Base-by-base conservation (phyloP, 2,329 filamentous ascomycete species). In the Neocatenulostroma microsporum region DNA sequence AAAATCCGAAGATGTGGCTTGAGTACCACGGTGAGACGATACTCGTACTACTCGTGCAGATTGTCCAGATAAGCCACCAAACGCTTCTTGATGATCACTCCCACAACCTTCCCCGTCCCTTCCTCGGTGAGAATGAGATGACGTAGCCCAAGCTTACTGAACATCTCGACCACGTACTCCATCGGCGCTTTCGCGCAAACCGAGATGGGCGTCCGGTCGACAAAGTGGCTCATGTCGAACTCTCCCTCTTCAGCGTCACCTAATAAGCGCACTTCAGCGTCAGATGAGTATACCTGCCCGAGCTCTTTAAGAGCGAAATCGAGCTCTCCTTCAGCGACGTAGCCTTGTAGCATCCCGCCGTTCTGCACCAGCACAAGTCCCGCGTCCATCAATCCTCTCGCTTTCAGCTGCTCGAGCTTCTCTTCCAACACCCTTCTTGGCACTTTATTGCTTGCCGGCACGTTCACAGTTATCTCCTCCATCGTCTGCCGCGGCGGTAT, bases 131-230 rank as follows among this genome's bases (percentile, higher is more conserved):
- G 56, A 48, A 72, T 68, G 28, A 77, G 42, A 56, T 76, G 65
- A 40, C 72, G 56, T 45, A 76, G 44, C 0, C 73, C 74, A 27
- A 78, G 48, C 49, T 74, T 75, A 3, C 66, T 67, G 58, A 78
- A 76, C 66, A 78, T 70, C 54, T 77, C 74, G 1, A 76, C 69
- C 1, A 66, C 71, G 52, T 73, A 74, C 51, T 78, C 74, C 47
- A 78, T 62, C 8, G 73, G 73, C 28, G 73, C 71, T 29, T 64
- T 64, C 1, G 62, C 64, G 37, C 62, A 68, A 5, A 77, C 53
- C 1, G 57, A 67, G 39, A 77, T 42, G 1, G 72, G 73, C 12
- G 70, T 75, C 2, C 66, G 60, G 49, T 77, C 73, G 1, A 78
- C 63, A 44, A 76, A 72, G 1, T 58, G 60, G 1, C 61, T 57